Percentiles rank a stretch among this genome's conserved stretches.
phyloP scores from a whole-genome alignment of 2,329 filamentous ascomycete species.

The Fusarium scirpi region DNA sequence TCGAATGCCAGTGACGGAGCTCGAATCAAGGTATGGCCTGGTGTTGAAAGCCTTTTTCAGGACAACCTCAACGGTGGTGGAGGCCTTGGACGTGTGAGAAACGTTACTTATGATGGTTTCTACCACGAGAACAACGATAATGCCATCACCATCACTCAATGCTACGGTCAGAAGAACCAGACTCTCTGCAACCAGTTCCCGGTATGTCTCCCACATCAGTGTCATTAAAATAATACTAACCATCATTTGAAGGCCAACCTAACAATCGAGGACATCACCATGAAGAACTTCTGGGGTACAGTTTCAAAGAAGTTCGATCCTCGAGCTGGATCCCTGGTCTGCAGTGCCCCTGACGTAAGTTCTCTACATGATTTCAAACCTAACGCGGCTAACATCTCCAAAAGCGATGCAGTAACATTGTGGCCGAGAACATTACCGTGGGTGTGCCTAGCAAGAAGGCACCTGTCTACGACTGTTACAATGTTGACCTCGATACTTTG shows the following conservation, averaged over 20 bases:
- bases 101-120: constrained; percentile 75
- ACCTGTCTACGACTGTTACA: constrained; percentile 42
- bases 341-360: constrained; percentile 48
- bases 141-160: constrained; percentile 48
- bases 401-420: constrained; percentile 45
- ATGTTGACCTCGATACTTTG: constrained; percentile 31
- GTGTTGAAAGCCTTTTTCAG: constrained; percentile 51
- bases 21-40: constrained; percentile 81
- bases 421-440: constrained; percentile 38
- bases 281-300: constrained; percentile 50
- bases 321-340: constrained; percentile 47
- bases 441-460: constrained; percentile 41
- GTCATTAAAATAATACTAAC: neutral
- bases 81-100: constrained; percentile 65
- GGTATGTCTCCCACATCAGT: neutral
- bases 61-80: constrained; percentile 71
- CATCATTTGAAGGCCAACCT: constrained; percentile 35
- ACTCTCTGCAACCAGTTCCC: constrained; percentile 45
- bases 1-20: constrained; percentile 72
- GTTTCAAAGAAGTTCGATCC: constrained; percentile 48
- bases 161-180: constrained; percentile 47
- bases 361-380: rapidly evolving
- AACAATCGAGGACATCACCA: constrained; percentile 45
- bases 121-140: constrained; percentile 69
- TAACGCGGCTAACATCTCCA: neutral